Conservation (phyloP, 352 stramenopile genomes). For the Phytophthora europaea region DNA sequence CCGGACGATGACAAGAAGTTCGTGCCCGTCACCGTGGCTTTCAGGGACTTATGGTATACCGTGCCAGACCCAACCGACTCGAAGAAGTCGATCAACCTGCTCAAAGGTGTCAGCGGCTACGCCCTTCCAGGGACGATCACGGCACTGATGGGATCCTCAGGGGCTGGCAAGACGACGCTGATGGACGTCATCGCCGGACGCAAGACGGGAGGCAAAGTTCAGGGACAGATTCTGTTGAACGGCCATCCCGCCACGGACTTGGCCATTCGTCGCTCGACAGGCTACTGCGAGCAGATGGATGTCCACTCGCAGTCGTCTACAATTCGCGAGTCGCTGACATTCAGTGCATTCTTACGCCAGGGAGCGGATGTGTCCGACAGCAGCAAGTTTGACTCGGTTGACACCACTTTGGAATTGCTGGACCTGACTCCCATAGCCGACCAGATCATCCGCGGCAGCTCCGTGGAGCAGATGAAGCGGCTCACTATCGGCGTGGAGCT, state of each 20-base stretch:
- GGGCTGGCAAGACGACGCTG: slow-evolving; percentile 29
- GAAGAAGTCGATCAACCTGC: slow-evolving; percentile 18
- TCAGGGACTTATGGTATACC: slow-evolving; percentile 27
- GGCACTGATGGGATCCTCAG: slow-evolving; percentile 28
- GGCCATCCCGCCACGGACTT: slow-evolving; percentile 18
- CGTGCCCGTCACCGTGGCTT: slow-evolving; percentile 18
- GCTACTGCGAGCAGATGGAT: slow-evolving; percentile 32
- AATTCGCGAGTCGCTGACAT: slow-evolving; percentile 23
- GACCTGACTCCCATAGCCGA: slow-evolving; percentile 22
- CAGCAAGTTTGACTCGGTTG: slow-evolving; percentile 22
- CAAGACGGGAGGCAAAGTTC: slow-evolving; percentile 19
- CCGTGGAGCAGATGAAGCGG: slow-evolving; percentile 33
- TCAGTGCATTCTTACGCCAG: slow-evolving; percentile 22
- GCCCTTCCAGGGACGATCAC: slow-evolving; percentile 20
- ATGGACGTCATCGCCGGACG: slow-evolving; percentile 31
- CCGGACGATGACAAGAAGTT: slow-evolving; percentile 3
- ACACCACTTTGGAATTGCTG: slow-evolving; percentile 16
- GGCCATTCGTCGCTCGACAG: slow-evolving; percentile 19
- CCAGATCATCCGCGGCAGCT: slow-evolving; percentile 30
- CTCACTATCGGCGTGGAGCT: slow-evolving; percentile 27
- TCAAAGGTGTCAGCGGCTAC: slow-evolving; percentile 28
- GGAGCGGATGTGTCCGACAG: slow-evolving; percentile 12
- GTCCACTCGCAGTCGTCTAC: slow-evolving; percentile 23
- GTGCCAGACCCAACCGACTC: slow-evolving; percentile 17
- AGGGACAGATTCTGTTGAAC: slow-evolving; percentile 23